Base-by-base conservation (phyloP, 2,329 filamentous ascomycete genomes). In the Sclerotinia subarctica region DNA sequence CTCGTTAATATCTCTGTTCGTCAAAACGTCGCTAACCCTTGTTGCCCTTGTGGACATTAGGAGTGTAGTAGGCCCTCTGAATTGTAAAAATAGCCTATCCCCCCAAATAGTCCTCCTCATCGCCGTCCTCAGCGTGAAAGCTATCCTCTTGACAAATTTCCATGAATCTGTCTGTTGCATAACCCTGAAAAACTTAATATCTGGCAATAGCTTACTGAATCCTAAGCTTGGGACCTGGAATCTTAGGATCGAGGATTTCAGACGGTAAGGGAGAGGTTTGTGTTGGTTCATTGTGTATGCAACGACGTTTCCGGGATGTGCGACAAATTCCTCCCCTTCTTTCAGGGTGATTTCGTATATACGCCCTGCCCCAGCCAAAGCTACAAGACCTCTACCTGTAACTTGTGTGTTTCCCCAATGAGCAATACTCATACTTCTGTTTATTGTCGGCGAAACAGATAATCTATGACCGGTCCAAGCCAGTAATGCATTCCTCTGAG, bases 391-490 rank as follows among this genome's bases (percentile, higher is more conserved):
- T 72, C 95, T 87, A 51, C 95, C 95, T 0, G 93, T 97, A 69
- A 97, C 83, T 71, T 91, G 86, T 17, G 94, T 94, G 81, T 88
- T 95, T 74, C 95, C 95, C 94, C 94, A 98, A 77, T 97, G 90
- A 57, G 93, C 88, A 64, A 97, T 77, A 68, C 91, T 89, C 76
- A 97, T 85, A 71, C 86, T 85, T 54, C 85, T 85, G 74, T 93
- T 94, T 72, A 96, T 83, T 58, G 88, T 89, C 3, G 94, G 92
- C 47, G 88, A 88, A 56, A 95, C 85, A 21, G 84, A 83, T 66
- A 99, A 83, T 0, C 92, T 93, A 78, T 96, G 92, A 38, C 95
- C 95, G 0, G 94, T 97, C 95, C 95, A 99, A 66, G 95, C 95
- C n/a, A 98, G 84, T 65, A 99, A 83, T 1, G 93, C 93, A 72